Evolutionary conservation across 192 early-diverging fungal genomes (phyloP), one percentile per base, ranked within the genome.

Genomic region (Backusella westeae): DNA sequence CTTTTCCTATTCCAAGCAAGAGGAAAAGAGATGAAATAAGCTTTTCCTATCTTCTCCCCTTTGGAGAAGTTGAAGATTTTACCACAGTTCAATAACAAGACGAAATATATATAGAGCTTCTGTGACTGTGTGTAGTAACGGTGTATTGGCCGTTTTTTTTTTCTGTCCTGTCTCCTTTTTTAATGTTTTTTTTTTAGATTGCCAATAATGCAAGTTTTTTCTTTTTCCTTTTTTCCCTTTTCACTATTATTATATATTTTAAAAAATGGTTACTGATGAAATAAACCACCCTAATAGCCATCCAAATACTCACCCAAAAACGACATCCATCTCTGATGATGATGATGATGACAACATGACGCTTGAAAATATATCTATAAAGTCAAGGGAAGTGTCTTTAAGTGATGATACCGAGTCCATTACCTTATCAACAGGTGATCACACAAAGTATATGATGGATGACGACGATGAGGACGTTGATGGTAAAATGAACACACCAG

Each of bases 261-360:
- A 29, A 63, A 63, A 63, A 63, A 63, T 63, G 56, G 56, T 63
- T 29, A 63, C 56, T 26, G 56, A 63, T 63, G 56, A 63, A 63
- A 63, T 26, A 8, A 63, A 23, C 23, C 56, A 56, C 8, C 8
- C 21, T 26, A 26, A 56, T 10, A 56, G 6, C 8, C n/a, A 63
- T 10, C 56, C 8, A 29, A 1, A 63, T 26, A 26, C 12, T 26
- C 10, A 63, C 23, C 56, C 23, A 29, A 23, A 63, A 3, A 14
- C 56, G 10, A 63, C 23, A 26, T 63, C 56, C 23, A 63, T 63
- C 56, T 63, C 56, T 63, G 56, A 63, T 12, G 56, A 63, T 63
- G 56, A 63, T 12, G 56, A 63, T 63, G 56, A 63, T 29, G 56
- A 63, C 12, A 63, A 63, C 7, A 23, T 63, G 56, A 63, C 56